These are phyloP conservation scores for Funneliformis caledonium DNA, from an alignment of 371 early-diverging fungal genomes.

Conservation along the genomic window DNA sequence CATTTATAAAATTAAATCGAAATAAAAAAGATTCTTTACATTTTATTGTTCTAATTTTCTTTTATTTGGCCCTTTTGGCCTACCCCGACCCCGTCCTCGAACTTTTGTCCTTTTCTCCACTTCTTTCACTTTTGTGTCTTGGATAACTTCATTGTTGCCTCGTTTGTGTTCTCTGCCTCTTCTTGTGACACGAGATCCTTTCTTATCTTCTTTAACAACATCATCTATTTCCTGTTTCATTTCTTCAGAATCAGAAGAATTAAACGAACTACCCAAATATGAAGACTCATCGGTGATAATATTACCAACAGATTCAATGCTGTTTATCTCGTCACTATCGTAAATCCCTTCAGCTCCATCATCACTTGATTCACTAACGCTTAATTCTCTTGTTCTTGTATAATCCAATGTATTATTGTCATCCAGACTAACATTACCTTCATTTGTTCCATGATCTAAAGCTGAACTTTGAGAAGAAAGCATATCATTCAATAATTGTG, in stretches of 20 bases:
- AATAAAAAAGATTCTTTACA: too few species aligned
- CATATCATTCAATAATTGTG: slow-evolving; percentile 5
- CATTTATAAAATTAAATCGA: too few species aligned
- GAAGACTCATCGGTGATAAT: slow-evolving; percentile 16
- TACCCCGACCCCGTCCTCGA: not conserved
- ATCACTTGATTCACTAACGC: not conserved
- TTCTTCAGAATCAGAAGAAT: slow-evolving; percentile 1
- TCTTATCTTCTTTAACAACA: not conserved
- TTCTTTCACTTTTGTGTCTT: not conserved
- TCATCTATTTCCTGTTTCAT: not conserved
- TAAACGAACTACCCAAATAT: slow-evolving; percentile 15
- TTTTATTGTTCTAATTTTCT: not conserved
- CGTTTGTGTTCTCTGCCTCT: not conserved
- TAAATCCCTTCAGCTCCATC: not conserved
- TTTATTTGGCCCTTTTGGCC: not conserved
- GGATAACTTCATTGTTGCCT: not conserved
- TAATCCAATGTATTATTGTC: not conserved
- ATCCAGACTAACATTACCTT: not conserved
- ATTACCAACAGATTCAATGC: not conserved
- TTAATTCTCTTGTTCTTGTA: not conserved
- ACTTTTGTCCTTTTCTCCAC: not conserved
- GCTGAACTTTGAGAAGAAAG: slow-evolving; percentile 5
- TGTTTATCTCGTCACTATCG: slow-evolving; percentile 2
- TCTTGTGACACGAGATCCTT: not conserved
- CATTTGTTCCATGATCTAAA: not conserved